Conservation (phyloP, 2,329 filamentous ascomycete genomes). For the Cylindrodendrum hubeiense region DNA sequence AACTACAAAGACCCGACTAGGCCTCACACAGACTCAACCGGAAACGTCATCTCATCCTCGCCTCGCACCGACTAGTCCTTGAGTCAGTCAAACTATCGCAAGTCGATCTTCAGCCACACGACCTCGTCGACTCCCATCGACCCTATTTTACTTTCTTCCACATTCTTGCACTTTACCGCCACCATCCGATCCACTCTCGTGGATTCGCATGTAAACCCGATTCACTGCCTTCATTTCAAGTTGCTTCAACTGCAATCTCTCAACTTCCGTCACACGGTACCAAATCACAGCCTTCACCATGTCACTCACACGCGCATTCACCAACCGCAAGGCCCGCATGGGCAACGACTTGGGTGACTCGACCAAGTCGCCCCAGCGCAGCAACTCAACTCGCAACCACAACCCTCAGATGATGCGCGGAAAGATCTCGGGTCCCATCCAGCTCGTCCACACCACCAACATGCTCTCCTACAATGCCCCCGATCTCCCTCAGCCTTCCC, state of each 20-base stretch:
- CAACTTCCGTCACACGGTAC: constrained; percentile 13
- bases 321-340: constrained; percentile 73
- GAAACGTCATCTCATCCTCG: constrained; percentile 25
- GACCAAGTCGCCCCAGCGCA: constrained; percentile 59
- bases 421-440: constrained; percentile 89
- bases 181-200: neutral
- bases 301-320: constrained; percentile 78
- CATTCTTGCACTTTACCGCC: constrained; percentile 11
- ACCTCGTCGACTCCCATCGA: constrained; percentile 3
- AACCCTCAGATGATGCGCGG: constrained; percentile 62
- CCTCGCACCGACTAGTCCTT: constrained; percentile 26
- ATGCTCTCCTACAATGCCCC: constrained; percentile 96
- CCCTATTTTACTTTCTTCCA: constrained; percentile 7
- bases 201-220: constrained; percentile 7
- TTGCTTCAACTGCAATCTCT: constrained; percentile 11
- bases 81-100: constrained; percentile 38
- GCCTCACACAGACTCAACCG: constrained; percentile 28
- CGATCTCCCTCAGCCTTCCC: constrained; percentile 71
- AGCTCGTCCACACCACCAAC: constrained; percentile 94
- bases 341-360: constrained; percentile 59
- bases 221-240: constrained; percentile 2
- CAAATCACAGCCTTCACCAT: constrained; percentile 47
- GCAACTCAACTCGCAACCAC: constrained; percentile 61
- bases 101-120: constrained; percentile 3
- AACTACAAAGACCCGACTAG: neutral